Evolutionary conservation across 306 rosid genomes (phyloP).

Genomic region (Begonia masoniana): DNA sequence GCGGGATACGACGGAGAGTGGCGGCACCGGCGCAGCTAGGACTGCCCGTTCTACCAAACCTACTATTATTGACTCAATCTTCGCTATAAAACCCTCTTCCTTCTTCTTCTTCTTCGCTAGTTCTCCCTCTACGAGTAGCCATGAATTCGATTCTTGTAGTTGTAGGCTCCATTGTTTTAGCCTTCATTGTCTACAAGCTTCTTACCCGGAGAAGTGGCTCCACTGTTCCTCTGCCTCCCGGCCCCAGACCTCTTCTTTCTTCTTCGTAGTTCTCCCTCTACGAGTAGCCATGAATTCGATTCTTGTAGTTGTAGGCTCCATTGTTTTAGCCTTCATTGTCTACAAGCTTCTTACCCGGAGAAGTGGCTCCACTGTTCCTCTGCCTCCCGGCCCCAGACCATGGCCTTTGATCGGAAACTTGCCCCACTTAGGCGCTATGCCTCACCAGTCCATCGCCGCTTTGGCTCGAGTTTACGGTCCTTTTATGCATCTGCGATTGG

Average conservation of each 20-base stretch:
- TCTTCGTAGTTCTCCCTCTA: too few relatives aligned
- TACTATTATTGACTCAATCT: too few relatives aligned
- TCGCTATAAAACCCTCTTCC: too few relatives aligned
- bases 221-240: conserved; percentile 43
- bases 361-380: conserved; percentile 8
- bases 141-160: background rate
- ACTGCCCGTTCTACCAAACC: too few relatives aligned
- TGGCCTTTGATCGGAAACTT: conserved; percentile 71
- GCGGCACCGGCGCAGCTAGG: too few relatives aligned
- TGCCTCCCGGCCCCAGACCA: conserved; percentile 71
- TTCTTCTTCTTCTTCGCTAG: too few relatives aligned
- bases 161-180: conserved; percentile 8
- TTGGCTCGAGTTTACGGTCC: conserved; percentile 51
- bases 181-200: conserved; percentile 13
- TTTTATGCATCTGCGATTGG: conserved; percentile 54
- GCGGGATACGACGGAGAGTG: too few relatives aligned
- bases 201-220: conserved; percentile 3
- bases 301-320: conserved; percentile 9
- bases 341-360: conserved; percentile 10
- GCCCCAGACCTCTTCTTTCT: conserved; percentile 74
- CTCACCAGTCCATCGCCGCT: conserved; percentile 55
- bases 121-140: too few relatives aligned
- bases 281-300: too few relatives aligned
- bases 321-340: conserved; percentile 9
- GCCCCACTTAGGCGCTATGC: conserved; percentile 54